Percentiles rank a stretch among this genome's conserved stretches.
Conservation (phyloP, 1,139 yeast species). For the Kodamaea arcana region DNA sequence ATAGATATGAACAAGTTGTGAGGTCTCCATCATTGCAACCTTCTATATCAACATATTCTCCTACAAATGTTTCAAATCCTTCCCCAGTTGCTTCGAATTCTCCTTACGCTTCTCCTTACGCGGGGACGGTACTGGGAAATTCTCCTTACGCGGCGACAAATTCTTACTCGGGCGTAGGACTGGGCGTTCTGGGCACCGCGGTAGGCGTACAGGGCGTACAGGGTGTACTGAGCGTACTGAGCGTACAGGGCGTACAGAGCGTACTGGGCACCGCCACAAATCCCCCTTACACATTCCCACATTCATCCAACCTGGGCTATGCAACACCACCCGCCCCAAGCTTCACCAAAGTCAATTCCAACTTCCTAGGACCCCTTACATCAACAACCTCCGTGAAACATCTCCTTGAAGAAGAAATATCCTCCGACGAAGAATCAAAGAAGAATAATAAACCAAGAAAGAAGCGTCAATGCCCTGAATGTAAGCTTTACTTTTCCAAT, state of each 20-base stretch:
- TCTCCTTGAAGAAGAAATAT: not conserved
- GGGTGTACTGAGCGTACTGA: no score
- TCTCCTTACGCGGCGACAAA: not conserved
- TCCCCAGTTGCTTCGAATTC: not conserved
- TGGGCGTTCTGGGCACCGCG: no score
- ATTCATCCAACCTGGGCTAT: no score
- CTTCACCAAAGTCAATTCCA: no score
- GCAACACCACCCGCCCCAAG: no score
- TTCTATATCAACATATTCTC: not conserved
- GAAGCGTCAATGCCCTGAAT: slow-evolving; percentile 82
- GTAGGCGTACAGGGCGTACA: no score
- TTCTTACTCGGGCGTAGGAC: not conserved
- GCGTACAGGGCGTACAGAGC: no score
- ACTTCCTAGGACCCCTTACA: no score
- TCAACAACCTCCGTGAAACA: not conserved
- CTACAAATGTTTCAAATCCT: not conserved
- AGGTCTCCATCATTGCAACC: not conserved
- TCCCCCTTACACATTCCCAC: no score
- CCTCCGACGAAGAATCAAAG: slow-evolving; percentile 1
- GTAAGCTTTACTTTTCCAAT: slow-evolving; percentile 71
- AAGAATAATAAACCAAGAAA: slow-evolving; percentile 50
- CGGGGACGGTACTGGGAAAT: not conserved
- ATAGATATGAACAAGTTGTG: not conserved
- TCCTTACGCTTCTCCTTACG: not conserved
- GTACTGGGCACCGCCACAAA: no score